Base-by-base conservation (phyloP, 2,329 filamentous ascomycete species). In the Scedosporium apiospermum region DNA sequence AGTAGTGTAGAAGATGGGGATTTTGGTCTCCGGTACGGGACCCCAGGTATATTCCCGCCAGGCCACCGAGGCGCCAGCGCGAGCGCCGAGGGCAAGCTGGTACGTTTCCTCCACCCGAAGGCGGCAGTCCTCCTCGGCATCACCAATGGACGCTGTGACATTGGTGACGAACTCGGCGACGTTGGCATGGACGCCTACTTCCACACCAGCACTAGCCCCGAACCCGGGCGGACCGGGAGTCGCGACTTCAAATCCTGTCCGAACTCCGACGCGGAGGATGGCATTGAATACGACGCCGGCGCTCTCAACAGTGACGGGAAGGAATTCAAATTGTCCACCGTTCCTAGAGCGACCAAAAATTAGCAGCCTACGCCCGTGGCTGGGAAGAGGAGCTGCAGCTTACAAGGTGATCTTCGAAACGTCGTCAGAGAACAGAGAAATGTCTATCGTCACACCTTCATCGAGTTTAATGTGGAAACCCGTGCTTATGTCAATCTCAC, bases 401-500 rank as follows among this genome's bases (percentile, higher is more conserved):
- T 23, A 49, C 44, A 49, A 3, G 44, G 44, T 18, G 21, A 49
- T 49, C 9, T 49, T 16, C 16, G 44, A 49, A 23, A 49, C 44
- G 21, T 49, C n/a, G 44, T 49, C 21, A 12, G 44, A 49, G 44
- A 49, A 49, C n/a, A 62, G 46, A 0, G 76, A 71, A 16, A 86
- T 74, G 1, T 80, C 72, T 23, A 86, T 71, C 0, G 70, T 69
- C 1, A 82, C 67, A 0, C 77, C 77, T 53, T 85, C 78, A 3
- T 85, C 78, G 0, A 85, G 69, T 60, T 77, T 76, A 61, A 86
- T 74, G 65, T 86, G 83, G 41, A 87, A 79, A 0, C 83, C 83
- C 18, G 73, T 80, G 58, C 73, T 79, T 12, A 86, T 78, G 30
- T 79, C 76, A 23, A 85, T 73, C 51, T 77, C 71, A 0, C 73